Evolutionary conservation across 2,329 filamentous ascomycete species (phyloP), one percentile per base, ranked within the genome.

Genomic region (Paraphoma sp.): DNA sequence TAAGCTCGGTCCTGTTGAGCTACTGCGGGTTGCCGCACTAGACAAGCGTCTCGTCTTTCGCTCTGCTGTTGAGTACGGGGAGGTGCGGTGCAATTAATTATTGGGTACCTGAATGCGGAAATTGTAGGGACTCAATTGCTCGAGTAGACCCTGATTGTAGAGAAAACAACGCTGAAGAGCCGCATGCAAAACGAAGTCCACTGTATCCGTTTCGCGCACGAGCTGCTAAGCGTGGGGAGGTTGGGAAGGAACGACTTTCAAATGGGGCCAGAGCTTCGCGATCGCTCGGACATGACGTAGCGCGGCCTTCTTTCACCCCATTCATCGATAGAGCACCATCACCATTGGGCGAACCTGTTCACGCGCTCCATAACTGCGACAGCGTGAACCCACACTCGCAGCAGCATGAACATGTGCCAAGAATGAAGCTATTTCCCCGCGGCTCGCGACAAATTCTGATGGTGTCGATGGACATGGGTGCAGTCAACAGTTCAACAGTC

Each of bases 21-120:
- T 71, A 69, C 60, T 68, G 67, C 60, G 51, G 68, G 56, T 49
- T 57, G 57, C 38, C 54, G 67, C 69, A 61, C 70, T 70, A 73
- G 70, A 23, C 61, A 65, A 66, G 68, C 60, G 23, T 60, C 47
- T 54, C 56, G 54, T 60, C 59, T 55, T 8, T 16, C 16, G 40
- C 40, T 42, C 16, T 65, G 45, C 56, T 62, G 28, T 57, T 52
- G 63, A 61, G 60, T 57, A 53, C 56, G 50, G 49, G 48, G 44
- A 62, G 53, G 61, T 60, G 63, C 53, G 57, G 36, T 54, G 45
- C 50, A 62, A 55, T 48, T 48, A 62, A 54, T 67, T 65, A 54
- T 67, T 65, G 59, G 60, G 47, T 50, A 57, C 53, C 46, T 54
- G 46, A 65, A 59, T 60, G 56, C 57, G 46, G 56, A 41, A 59